A percentile compares a stretch with the other conserved stretches of the same genome.
Evolutionary conservation across 805 yeast genomes (phyloP).

Genomic region (Alloascoidea hylecoeti): DNA sequence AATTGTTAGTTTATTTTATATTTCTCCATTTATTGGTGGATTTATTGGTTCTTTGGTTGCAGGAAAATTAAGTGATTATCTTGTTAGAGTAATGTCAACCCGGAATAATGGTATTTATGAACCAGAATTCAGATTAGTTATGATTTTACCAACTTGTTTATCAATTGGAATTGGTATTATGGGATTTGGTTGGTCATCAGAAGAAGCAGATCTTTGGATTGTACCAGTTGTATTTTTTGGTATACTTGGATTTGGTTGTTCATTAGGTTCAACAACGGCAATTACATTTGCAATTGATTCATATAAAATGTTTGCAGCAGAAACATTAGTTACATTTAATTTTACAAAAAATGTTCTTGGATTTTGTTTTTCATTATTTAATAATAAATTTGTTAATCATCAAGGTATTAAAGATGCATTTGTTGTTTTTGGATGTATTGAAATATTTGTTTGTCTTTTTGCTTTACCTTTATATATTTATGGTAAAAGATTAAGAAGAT

Average conservation of each 20-base stretch:
- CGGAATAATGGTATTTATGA: conserved; percentile 41
- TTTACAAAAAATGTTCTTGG: conserved; percentile 40
- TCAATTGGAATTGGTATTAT: conserved; percentile 33
- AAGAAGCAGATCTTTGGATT: conserved; percentile 32
- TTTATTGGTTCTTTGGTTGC: conserved; percentile 39
- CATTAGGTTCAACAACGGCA: conserved; percentile 46
- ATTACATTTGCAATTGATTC: conserved; percentile 46
- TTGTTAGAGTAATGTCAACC: conserved; percentile 29
- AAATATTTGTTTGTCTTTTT: conserved; percentile 29
- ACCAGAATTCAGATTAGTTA: conserved; percentile 44
- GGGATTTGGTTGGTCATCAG: conserved; percentile 51
- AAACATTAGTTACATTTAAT: conserved; percentile 41
- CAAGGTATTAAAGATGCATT: conserved; percentile 32
- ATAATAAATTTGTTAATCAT: conserved; percentile 26
- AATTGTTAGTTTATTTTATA: conserved; percentile 36
- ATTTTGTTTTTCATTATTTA: conserved; percentile 41
- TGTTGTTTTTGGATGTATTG: conserved; percentile 36
- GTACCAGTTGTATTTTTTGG: conserved; percentile 46
- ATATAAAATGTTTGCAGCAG: conserved; percentile 42
- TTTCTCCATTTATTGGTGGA: conserved; percentile 45
- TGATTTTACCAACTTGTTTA: conserved; percentile 35
- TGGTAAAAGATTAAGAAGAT: conserved; percentile 34
- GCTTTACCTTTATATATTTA: conserved; percentile 39
- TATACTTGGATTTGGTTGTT: conserved; percentile 42
- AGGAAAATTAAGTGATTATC: conserved; percentile 32